phyloP scores from a whole-genome alignment of 2,329 filamentous ascomycete species.

The Balansia obtecta region DNA sequence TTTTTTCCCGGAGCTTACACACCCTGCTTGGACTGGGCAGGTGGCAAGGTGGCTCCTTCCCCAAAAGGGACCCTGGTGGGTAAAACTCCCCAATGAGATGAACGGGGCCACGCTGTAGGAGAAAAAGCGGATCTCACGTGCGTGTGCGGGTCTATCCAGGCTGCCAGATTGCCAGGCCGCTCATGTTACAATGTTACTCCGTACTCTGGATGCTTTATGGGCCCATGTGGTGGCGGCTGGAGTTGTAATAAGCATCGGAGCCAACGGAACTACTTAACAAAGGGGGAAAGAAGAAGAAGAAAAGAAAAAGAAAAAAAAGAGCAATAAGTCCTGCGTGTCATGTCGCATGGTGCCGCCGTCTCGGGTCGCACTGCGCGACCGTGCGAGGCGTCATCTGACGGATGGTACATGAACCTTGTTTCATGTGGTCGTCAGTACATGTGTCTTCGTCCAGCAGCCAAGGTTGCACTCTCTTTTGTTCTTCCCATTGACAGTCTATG shows the following conservation, averaged over 20 bases:
- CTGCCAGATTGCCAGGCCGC: not conserved
- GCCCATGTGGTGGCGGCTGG: not conserved
- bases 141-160: conserved; percentile 4
- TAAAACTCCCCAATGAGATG: not conserved
- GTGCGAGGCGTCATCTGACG: not conserved
- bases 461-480: too few species aligned
- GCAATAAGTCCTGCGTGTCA: too few species aligned
- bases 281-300: too few species aligned
- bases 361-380: not conserved
- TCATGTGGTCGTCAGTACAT: too few species aligned
- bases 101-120: not conserved
- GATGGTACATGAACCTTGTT: too few species aligned
- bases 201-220: not conserved
- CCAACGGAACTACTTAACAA: too few species aligned
- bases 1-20: not conserved
- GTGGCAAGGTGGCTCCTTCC: conserved; percentile 1
- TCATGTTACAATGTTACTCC: too few species aligned
- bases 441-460: too few species aligned
- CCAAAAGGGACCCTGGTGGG: not conserved
- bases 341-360: not conserved
- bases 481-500: too few species aligned
- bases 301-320: too few species aligned
- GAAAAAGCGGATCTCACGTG: conserved; percentile 6
- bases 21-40: conserved; percentile 1
- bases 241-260: not conserved